Conservation (phyloP, 345 rosid genomes). For the Melaleuca quinquenervia region DNA sequence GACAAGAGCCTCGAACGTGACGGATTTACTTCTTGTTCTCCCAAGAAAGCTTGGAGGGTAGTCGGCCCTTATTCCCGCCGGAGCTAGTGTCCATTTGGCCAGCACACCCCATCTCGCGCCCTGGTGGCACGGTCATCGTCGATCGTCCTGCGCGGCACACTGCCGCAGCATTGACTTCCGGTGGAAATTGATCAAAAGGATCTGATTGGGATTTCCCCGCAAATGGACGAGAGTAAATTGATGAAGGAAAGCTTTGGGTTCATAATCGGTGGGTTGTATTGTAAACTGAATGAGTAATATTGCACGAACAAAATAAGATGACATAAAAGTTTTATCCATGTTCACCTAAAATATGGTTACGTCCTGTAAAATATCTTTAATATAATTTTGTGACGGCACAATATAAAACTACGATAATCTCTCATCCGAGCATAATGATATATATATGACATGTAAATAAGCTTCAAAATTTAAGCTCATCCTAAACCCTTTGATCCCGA, state of each 20-base stretch:
- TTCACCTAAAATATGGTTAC: too few species aligned
- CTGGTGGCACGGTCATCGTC: fast-evolving
- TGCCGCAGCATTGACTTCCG: fast-evolving
- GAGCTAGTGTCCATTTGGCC: neutral
- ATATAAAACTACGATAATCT: too few species aligned
- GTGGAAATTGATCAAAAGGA: neutral
- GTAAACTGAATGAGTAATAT: too few species aligned
- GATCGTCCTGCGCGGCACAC: fast-evolving
- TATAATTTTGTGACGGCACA: too few species aligned
- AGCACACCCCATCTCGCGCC: neutral
- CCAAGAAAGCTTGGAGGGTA: neutral
- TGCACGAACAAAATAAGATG: too few species aligned
- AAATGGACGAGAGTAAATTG: neutral
- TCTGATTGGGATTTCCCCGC: fast-evolving
- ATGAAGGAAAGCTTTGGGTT: neutral
- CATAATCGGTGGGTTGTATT: neutral
- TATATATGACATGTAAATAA: too few species aligned
- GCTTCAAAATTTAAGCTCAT: too few species aligned
- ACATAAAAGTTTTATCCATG: too few species aligned
- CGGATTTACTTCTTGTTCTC: neutral
- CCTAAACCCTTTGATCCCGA: too few species aligned
- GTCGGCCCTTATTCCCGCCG: neutral
- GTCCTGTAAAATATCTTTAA: too few species aligned
- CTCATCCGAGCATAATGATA: too few species aligned
- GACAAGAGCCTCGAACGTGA: neutral